Evolutionary conservation across 225 moss, liverwort and hornwort genomes (phyloP).

Genomic region (Physcomitrellopsis africana): DNA sequence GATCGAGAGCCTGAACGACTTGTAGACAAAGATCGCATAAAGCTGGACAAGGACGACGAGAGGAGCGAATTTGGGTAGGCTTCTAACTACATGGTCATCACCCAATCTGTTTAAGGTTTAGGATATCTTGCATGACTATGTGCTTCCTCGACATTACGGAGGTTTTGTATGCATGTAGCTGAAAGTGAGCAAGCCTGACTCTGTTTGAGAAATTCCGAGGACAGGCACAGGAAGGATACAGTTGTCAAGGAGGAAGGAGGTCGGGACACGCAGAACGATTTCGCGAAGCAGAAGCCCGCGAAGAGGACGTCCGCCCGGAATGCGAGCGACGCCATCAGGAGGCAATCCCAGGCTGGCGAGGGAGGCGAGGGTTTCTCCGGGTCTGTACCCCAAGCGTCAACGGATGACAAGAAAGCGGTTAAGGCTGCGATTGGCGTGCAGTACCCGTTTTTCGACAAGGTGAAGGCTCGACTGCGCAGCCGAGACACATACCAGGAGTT

Average conservation of each 20-base stretch:
- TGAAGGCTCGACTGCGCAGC: conserved; percentile 81
- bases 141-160: too few species aligned
- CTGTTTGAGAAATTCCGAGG: neutral
- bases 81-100: neutral
- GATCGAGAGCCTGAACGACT: conserved; percentile 64
- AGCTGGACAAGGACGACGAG: conserved; percentile 59
- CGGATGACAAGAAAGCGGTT: conserved; percentile 68
- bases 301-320: conserved; percentile 90
- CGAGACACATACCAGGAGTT: conserved; percentile 97
- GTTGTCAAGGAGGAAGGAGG: conserved; percentile 64
- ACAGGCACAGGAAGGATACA: conserved; percentile 60
- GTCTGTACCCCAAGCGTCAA: conserved; percentile 43
- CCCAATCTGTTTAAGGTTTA: too few species aligned
- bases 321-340: conserved; percentile 88
- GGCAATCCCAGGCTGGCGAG: conserved; percentile 87
- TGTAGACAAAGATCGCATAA: conserved; percentile 45
- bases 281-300: conserved; percentile 63
- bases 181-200: neutral
- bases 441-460: conserved; percentile 90
- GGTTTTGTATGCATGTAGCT: too few species aligned
- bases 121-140: too few species aligned
- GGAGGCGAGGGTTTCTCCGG: conserved; percentile 72
- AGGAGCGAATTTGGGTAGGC: conserved; percentile 53
- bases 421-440: conserved; percentile 67
- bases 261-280: conserved; percentile 73